Base-by-base conservation (phyloP, 768 basidiomycete species). In the Hirschioporus abietinus region DNA sequence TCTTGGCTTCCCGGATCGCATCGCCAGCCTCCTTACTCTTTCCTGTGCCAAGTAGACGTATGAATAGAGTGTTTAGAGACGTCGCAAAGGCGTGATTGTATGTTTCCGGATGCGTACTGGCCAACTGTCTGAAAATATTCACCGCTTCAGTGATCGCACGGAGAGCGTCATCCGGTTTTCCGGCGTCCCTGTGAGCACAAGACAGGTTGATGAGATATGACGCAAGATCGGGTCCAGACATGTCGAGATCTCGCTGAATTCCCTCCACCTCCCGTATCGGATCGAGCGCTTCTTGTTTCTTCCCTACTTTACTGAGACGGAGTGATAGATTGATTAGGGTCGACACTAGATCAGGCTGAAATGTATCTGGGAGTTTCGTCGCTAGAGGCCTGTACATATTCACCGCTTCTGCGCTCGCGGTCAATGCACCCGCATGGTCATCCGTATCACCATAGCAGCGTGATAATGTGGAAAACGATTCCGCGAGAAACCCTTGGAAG, bases 401-500 rank as follows among this genome's bases (percentile, higher is more conserved):
- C 42, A 52, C 42, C 42, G 20, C 15, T 12, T 20, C 12, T 52
- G 4, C 20, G 12, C 42, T 52, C 42, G 42, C 12, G 12, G 15
- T 20, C 42, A 52, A 52, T 3, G 30, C 30, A 8, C 30, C 68
- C 35, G 36, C 67, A 7, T 36, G 63, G n/a, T 35, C 36, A 17
- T 64, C 67, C 20, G 35, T 17, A 42, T 67, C 67, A 15, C 35
- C 67, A 6, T 61, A 34, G 34, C 34, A 26, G 9, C 63, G 27
- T 12, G 64, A 65, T 18, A 69, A 35, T 26, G 60, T 64, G 36
- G 62, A 27, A 18, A 65, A 36, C 1, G 67, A 30, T 8, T 18
- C 3, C 7, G 67, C 63, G 59, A 68, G 67, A 34, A 67, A 12
- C 1, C 35, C 26, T 23, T 62, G 42, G 58, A 65, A 68, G 17